These are phyloP conservation scores for Yamadazyma siamensis DNA, from an alignment of 1,139 yeast species.

Conservation along the genomic window DNA sequence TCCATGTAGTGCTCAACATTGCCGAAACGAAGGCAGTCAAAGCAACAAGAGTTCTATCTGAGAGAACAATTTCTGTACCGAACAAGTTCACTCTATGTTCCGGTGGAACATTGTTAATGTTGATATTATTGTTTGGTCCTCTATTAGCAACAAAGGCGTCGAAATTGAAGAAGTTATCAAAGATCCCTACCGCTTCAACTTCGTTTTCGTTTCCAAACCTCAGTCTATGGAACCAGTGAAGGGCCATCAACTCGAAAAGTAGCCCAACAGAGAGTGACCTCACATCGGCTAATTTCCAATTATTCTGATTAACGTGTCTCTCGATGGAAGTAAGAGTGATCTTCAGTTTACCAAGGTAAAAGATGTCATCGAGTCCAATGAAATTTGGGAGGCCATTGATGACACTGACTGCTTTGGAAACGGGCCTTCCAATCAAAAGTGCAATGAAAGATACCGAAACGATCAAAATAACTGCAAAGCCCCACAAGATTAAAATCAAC, in stretches of 20 bases:
- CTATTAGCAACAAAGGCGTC: neutral
- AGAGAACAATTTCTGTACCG: constrained; percentile 3
- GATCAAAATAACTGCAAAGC: constrained; percentile 56
- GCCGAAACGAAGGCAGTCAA: constrained; percentile 10
- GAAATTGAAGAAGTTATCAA: constrained; percentile 2
- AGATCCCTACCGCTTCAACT: too few relatives aligned
- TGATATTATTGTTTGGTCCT: constrained; percentile 5
- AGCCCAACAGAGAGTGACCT: constrained; percentile 23
- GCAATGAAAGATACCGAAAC: constrained; percentile 29
- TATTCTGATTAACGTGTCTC: constrained; percentile 5
- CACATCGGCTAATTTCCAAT: constrained; percentile 24
- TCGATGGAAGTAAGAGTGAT: neutral
- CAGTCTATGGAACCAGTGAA: constrained; percentile 14
- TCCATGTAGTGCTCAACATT: constrained; percentile 16
- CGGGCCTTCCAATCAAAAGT: constrained; percentile 37
- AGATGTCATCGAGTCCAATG: neutral
- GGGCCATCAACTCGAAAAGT: constrained; percentile 14
- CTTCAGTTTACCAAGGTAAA: neutral
- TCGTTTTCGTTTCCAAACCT: too few relatives aligned
- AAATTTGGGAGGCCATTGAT: neutral
- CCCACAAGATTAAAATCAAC: constrained; percentile 64
- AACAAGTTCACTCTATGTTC: constrained; percentile 2
- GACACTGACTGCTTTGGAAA: constrained; percentile 13
- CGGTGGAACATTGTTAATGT: constrained; percentile 9
- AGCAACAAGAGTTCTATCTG: constrained; percentile 2